Percentiles rank a stretch among this genome's conserved stretches.
Evolutionary conservation across 805 yeast genomes (phyloP).

Genomic region (Torulaspora delbrueckii): DNA sequence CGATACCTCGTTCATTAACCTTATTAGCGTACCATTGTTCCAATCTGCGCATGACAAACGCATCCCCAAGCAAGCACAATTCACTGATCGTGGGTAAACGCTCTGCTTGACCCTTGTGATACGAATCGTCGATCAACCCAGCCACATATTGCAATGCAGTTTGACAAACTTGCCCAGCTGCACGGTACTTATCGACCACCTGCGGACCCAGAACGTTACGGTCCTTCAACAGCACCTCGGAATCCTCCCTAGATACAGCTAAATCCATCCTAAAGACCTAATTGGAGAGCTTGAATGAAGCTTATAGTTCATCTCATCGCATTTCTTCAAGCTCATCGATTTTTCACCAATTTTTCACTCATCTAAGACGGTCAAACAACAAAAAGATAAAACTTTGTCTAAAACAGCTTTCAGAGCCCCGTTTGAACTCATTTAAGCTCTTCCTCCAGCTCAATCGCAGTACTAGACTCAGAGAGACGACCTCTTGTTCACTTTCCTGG

Average conservation of each 20-base stretch:
- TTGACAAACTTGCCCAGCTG: constrained; percentile 86
- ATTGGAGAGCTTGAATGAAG: not conserved
- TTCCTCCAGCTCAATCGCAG: not conserved
- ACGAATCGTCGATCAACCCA: constrained; percentile 64
- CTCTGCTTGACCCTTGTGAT: constrained; percentile 46
- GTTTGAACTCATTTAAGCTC: not conserved
- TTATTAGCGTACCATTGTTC: constrained; percentile 54
- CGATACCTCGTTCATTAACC: constrained; percentile 84
- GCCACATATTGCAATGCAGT: constrained; percentile 66
- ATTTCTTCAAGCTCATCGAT: constrained; percentile 5
- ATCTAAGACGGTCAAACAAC: not conserved
- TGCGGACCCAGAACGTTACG: constrained; percentile 60
- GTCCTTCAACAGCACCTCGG: constrained; percentile 63
- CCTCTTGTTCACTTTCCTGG: not conserved
- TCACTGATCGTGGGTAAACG: constrained; percentile 54
- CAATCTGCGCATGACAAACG: constrained; percentile 58
- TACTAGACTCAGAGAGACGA: not conserved
- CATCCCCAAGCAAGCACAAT: constrained; percentile 78
- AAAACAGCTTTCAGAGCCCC: not conserved
- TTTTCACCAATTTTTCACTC: constrained; percentile 11
- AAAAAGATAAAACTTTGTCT: not conserved
- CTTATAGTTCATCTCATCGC: constrained; percentile 10
- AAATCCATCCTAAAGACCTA: constrained; percentile 49
- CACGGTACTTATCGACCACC: constrained; percentile 74
- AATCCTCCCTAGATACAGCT: constrained; percentile 70